A percentile compares a stretch with the other conserved stretches of the same genome.
Evolutionary conservation across 179 eudicot genomes (phyloP).

Genomic region (Beta macrorhiza): DNA sequence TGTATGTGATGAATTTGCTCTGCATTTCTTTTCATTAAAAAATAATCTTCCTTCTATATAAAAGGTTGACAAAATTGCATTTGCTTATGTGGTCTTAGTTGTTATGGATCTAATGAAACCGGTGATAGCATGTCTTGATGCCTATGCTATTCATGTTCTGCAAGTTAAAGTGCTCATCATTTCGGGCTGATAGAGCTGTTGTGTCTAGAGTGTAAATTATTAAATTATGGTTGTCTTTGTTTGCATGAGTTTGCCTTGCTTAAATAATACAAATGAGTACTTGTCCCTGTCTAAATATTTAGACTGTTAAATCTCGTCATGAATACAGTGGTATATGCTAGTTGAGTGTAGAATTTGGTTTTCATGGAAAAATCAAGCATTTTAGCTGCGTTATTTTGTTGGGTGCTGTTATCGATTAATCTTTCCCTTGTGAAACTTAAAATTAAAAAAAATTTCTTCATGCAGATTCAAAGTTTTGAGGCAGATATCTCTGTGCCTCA

Average conservation of each 20-base stretch:
- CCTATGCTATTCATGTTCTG: not conserved
- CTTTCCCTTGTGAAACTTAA: not conserved
- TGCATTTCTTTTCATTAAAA: too few species aligned
- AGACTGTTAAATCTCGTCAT: not conserved
- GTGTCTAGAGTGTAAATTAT: not conserved
- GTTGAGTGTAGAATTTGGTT: not conserved
- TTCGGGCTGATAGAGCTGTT: not conserved
- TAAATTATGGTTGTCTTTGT: not conserved
- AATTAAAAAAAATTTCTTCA: not conserved
- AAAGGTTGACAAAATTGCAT: not conserved
- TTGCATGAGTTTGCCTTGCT: not conserved
- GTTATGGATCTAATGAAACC: not conserved
- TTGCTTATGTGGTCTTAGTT: not conserved
- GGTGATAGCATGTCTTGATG: not conserved
- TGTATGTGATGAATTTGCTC: not conserved
- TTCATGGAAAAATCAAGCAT: not conserved
- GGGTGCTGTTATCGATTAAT: not conserved
- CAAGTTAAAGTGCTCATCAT: not conserved
- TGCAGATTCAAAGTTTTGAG: conserved; percentile 94
- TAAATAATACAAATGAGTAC: not conserved
- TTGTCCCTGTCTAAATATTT: not conserved
- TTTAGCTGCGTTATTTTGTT: not conserved
- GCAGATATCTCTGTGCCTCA: conserved; percentile 70
- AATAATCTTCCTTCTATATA: too few species aligned
- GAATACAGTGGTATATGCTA: not conserved